Conservation (phyloP, 2,329 filamentous ascomycete genomes). For the Lecanicillium sp. region DNA sequence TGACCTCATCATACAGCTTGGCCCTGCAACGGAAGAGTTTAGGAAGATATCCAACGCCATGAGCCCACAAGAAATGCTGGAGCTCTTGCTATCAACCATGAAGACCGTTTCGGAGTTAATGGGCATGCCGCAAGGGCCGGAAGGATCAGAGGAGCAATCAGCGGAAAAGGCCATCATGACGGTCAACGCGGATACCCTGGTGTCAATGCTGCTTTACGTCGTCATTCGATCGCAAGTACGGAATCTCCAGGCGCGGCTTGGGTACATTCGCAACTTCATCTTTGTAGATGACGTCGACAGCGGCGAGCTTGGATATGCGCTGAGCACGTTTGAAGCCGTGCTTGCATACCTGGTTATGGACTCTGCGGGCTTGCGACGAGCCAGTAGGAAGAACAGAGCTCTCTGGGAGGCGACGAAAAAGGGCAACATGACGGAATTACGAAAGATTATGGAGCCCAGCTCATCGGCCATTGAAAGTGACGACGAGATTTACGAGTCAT, state of each 20-base stretch:
- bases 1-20: conserved; percentile 69
- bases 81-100: conserved; percentile 68
- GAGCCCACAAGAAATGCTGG: conserved; percentile 85
- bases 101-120: conserved; percentile 71
- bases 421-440: conserved; percentile 70
- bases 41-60: conserved; percentile 71
- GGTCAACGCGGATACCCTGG: conserved; percentile 80
- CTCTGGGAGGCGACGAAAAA: conserved; percentile 80
- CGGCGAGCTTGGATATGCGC: conserved; percentile 89
- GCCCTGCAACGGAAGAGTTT: conserved; percentile 79
- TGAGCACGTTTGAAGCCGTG: conserved; percentile 94
- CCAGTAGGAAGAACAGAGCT: conserved; percentile 76
- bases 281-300: conserved; percentile 97
- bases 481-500: conserved; percentile 34
- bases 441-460: conserved; percentile 70
- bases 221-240: conserved; percentile 85
- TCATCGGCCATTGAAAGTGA: conserved; percentile 38
- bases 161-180: conserved; percentile 51
- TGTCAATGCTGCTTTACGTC: conserved; percentile 83
- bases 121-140: conserved; percentile 37
- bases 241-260: conserved; percentile 77
- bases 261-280: conserved; percentile 97
- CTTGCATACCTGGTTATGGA: conserved; percentile 79
- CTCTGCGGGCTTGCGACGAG: conserved; percentile 71
- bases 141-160: conserved; percentile 22